Evolutionary conservation across 1,139 yeast genomes (phyloP).

Genomic region (Hanseniaspora uvarum): DNA sequence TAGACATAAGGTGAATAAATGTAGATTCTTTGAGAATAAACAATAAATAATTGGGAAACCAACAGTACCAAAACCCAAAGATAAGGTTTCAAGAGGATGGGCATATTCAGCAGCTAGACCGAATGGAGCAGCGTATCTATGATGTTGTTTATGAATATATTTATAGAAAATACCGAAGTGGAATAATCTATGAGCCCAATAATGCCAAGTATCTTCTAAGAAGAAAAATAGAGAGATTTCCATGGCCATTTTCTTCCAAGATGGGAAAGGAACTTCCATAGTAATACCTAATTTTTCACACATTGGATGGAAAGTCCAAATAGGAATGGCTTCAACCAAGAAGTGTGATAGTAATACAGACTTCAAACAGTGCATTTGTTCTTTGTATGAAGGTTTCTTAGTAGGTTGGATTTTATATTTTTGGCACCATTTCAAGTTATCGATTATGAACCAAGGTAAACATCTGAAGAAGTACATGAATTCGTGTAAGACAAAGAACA

Average conservation of each 20-base stretch:
- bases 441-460: slow-evolving; percentile 74
- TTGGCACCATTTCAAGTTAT: slow-evolving; percentile 62
- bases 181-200: slow-evolving; percentile 81
- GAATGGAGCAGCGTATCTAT: slow-evolving; percentile 92
- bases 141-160: slow-evolving; percentile 90
- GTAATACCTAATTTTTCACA: slow-evolving; percentile 67
- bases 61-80: slow-evolving; percentile 86
- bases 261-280: slow-evolving; percentile 75
- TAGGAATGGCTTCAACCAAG: slow-evolving; percentile 86
- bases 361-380: slow-evolving; percentile 86
- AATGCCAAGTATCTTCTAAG: slow-evolving; percentile 90
- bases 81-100: slow-evolving; percentile 84
- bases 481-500: slow-evolving; percentile 68
- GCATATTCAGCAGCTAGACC: slow-evolving; percentile 96
- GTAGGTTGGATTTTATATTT: slow-evolving; percentile 73
- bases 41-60: slow-evolving; percentile 76
- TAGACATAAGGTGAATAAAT: slow-evolving; percentile 67
- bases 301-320: slow-evolving; percentile 90
- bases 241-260: slow-evolving; percentile 41
- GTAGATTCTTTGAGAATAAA: slow-evolving; percentile 56
- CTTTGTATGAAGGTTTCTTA: slow-evolving; percentile 63
- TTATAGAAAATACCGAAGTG: slow-evolving; percentile 81
- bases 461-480: slow-evolving; percentile 74
- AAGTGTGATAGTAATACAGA: slow-evolving; percentile 76
- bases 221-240: slow-evolving; percentile 72